These are phyloP conservation scores for Phytophthora parvispora DNA, from an alignment of 352 stramenopile genomes.

Conservation along the genomic window DNA sequence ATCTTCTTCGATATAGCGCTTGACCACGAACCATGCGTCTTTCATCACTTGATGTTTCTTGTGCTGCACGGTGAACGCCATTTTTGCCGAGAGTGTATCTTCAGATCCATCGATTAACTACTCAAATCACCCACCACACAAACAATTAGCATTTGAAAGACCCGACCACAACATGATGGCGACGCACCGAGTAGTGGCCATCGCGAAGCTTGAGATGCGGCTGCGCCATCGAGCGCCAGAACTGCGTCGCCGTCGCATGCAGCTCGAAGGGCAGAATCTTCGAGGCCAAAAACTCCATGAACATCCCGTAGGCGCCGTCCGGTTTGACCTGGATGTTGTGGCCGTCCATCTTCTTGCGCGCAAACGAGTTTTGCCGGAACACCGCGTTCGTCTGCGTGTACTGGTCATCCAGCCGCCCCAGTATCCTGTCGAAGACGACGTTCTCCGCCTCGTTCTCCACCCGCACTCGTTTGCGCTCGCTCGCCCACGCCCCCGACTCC, in stretches of 20 bases:
- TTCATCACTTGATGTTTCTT: constrained; percentile 33
- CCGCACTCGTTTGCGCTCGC: constrained; percentile 29
- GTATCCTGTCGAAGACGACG: constrained; percentile 23
- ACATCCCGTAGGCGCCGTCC: constrained; percentile 38
- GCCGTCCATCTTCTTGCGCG: constrained; percentile 14
- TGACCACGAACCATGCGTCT: constrained; percentile 37
- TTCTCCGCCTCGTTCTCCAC: constrained; percentile 29
- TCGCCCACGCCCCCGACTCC: constrained; percentile 19
- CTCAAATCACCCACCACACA: not conserved
- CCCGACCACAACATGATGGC: not conserved
- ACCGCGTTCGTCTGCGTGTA: constrained; percentile 23
- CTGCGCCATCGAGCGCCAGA: constrained; percentile 36
- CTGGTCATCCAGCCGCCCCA: constrained; percentile 28
- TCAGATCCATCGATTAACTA: constrained; percentile 33
- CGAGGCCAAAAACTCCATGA: constrained; percentile 38
- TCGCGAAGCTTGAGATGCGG: constrained; percentile 32
- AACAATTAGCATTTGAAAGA: not conserved
- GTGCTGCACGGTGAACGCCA: constrained; percentile 37
- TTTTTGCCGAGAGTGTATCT: constrained; percentile 41
- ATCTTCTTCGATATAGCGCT: constrained; percentile 29
- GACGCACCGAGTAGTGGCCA: constrained; percentile 42
- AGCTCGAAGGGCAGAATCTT: constrained; percentile 40
- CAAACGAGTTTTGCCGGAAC: constrained; percentile 22
- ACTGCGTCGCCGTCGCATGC: constrained; percentile 20
- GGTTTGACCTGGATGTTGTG: constrained; percentile 40